Percentiles rank a stretch among this genome's conserved stretches.
phyloP scores from a whole-genome alignment of 2,329 filamentous ascomycete species.

The Pseudodiploospora longispora region DNA sequence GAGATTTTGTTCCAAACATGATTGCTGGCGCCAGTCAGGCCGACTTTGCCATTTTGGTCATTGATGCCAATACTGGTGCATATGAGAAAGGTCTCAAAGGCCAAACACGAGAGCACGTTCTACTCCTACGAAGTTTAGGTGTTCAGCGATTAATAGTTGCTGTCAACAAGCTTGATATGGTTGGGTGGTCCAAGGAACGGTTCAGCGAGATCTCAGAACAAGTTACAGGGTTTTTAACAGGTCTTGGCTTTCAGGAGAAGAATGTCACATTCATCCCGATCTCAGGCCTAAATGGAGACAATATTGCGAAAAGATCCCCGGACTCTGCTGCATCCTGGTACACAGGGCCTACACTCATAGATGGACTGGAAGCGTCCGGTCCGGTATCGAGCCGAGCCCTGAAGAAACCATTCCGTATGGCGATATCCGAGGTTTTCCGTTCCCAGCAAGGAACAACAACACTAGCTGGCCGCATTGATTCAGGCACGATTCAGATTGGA shows the following conservation, averaged over 20 bases:
- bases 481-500: slow-evolving; percentile 76
- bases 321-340: slow-evolving; percentile 67
- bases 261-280: slow-evolving; percentile 84
- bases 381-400: slow-evolving; percentile 58
- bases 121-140: slow-evolving; percentile 84
- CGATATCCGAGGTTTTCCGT: slow-evolving; percentile 80
- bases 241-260: slow-evolving; percentile 73
- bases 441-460: slow-evolving; percentile 75
- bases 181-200: slow-evolving; percentile 71
- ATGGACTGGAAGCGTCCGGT: slow-evolving; percentile 78
- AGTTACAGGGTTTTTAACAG: slow-evolving; percentile 71
- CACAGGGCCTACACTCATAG: slow-evolving; percentile 65
- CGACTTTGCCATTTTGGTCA: slow-evolving; percentile 89
- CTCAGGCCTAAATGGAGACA: slow-evolving; percentile 82
- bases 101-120: slow-evolving; percentile 87
- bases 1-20: slow-evolving; percentile 98
- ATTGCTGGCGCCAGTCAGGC: slow-evolving; percentile 94
- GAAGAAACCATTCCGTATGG: slow-evolving; percentile 74
- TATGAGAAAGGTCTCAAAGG: slow-evolving; percentile 92
- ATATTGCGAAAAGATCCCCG: slow-evolving; percentile 57
- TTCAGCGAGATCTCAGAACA: slow-evolving; percentile 83
- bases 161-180: slow-evolving; percentile 90
- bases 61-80: slow-evolving; percentile 82
- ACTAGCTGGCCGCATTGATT: slow-evolving; percentile 76
- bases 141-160: slow-evolving; percentile 82